Evolutionary conservation across 495 filamentous ascomycete species (phyloP), one percentile per base, ranked within the genome.

Genomic region (Penicillium antarcticum): DNA sequence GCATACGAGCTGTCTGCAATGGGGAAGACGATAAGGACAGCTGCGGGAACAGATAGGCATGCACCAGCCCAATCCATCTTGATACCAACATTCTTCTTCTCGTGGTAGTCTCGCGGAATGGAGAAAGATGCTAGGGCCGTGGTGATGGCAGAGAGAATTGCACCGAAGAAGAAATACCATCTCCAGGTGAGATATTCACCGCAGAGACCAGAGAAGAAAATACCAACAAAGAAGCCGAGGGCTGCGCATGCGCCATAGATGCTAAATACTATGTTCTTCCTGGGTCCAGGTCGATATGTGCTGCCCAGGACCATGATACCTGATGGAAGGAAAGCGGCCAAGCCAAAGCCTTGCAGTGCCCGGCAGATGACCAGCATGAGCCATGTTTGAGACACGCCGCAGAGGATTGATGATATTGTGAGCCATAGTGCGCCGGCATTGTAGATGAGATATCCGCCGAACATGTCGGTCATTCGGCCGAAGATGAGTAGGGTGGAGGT

Each of bases 241-340:
- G 86, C 83, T 0, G 89, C 89, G 53, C 82, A 83, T 0, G 85
- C 87, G 1, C 90, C 88, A 64, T 92, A 95, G 0, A 94, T 66
- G 37, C 83, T 83, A 63, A 95, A 95, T 0, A 94, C 81, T 12
- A 94, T 55, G 58, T 95, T 96, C 70, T 95, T 95, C 10, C 91
- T 74, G 6, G 88, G 89, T 0, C 90, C 91, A 0, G 91, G 91
- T 6, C 91, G 78, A 60, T 96, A 96, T 2, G 82, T 82, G 59
- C 83, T 87, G 2, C 89, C 89, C 11, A 96, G 68, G 12, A 96
- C 78, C 77, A 89, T 88, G 11, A 96, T 77, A 11, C 87, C 80
- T 3, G 87, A 83, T 3, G 90, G 89, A 17, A 94, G 69, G 42
- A 88, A 90, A 0, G 89, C 88, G 13, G 88, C 87, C 0, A 88